Base-by-base conservation (phyloP, 768 basidiomycete species). In the Dioszegia hungarica region DNA sequence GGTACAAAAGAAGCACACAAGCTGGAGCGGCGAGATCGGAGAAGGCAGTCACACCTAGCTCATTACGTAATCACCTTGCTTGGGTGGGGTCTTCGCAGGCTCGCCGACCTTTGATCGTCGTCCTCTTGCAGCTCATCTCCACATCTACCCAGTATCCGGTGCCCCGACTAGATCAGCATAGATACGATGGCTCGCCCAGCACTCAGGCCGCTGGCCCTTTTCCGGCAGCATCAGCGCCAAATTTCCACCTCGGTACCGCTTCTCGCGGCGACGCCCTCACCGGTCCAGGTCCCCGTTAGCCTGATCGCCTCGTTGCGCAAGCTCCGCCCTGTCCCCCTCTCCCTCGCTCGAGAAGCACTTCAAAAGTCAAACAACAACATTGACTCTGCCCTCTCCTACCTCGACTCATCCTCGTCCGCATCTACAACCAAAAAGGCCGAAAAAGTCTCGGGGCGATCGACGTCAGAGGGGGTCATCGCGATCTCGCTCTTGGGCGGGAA, bases 291-390 rank as follows among this genome's bases (percentile, higher is more conserved):
- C 47, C 37, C 56, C 2, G 60, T 61, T 36, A 51, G 86, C 53
- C 84, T 93, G 54, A 85, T 98, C 62, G 87, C 88, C 1, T 84
- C 90, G 74, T 82, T 98, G 38, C 84, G 94, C 62, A 89, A 88
- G 75, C 66, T 87, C 82, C 41, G 72, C 9, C 77, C 77, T 5
- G 84, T 91, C 46, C 89, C 92, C 8, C 84, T 97, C 62, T 80
- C 82, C 41, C 90, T 91, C 78, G 94, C 93, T 28, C 84, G 87
- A 34, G 88, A 93, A 74, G 93, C 94, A 2, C 86, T 98, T 50
- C 73, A 76, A 49, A 84, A 85, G 25, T 81, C 84, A 28, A 82
- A 85, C 69, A 87, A 89, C 78, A 83, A 90, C 74, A 68, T 95
- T 51, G 74, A 84, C 15, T 81, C 75, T 22, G 91, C 94, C 11